Evolutionary conservation across 2,329 filamentous ascomycete species (phyloP), one percentile per base, ranked within the genome.

Genomic region (Xylaria sp.): DNA sequence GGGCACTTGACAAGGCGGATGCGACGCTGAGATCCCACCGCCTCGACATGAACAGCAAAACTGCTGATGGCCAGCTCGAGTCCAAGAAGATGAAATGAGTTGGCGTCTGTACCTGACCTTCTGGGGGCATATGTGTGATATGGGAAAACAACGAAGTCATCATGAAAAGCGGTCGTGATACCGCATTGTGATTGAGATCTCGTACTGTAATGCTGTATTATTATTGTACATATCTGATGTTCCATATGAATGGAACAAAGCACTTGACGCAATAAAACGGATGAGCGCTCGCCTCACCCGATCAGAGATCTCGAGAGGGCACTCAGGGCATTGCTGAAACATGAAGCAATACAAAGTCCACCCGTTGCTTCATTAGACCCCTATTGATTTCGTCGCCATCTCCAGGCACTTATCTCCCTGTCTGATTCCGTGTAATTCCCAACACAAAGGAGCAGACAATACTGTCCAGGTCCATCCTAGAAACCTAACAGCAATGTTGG

Each of bases 1-100:
- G 59, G 42, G 65, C 65, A 10, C 59, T 72, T 16, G 70, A 73
- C 9, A 66, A 60, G 55, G 61, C 69, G 19, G 61, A 67, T 18
- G 55, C 23, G 4, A 67, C 66, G 5, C 47, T 72, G 10, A 54
- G 54, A 23, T 60, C 59, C 34, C 61, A 66, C 55, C 66, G 64
- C 37, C 50, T 37, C 16, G 23, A 10, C 18, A 60, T 54, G 30
- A 58, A 61, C 16, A 16, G 16, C 16, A 16, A 16, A 16, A 16
- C 16, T 16, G 16, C 16, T 16, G 16, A 16, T 4, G 58, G 51
- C 5, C 35, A 39, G 44, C 30, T 23, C 6, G 66, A 70, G 57
- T 34, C 63, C 2, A 70, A 67, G 53, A 70, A 70, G 61, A 67
- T 64, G 16, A 69, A 56, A 52, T 68, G 58, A 60, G 16, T 3